Conservation (phyloP, 2,329 filamentous ascomycete genomes). For the Hysterium pulicare region DNA sequence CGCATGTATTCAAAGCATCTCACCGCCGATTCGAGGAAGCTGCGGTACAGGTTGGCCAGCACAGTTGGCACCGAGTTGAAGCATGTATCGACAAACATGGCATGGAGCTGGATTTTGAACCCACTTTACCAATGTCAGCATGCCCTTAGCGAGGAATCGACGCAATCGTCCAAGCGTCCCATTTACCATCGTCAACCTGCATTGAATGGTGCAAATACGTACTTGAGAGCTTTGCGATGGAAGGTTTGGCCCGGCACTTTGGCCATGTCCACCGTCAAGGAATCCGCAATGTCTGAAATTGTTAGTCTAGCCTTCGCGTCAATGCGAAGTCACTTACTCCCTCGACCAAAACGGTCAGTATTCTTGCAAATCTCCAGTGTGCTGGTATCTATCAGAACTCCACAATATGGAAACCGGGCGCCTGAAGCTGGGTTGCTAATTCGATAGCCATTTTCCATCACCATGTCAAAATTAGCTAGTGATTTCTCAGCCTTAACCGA, state of each 20-base stretch:
- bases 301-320: slow-evolving; percentile 14
- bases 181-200: too few species aligned
- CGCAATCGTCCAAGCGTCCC: too few species aligned
- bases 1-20: slow-evolving; percentile 64
- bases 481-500: slow-evolving; percentile 74
- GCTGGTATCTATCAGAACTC: slow-evolving; percentile 68
- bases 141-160: not conserved
- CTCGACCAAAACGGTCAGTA: slow-evolving; percentile 49
- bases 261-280: slow-evolving; percentile 74
- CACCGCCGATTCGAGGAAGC: slow-evolving; percentile 72
- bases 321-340: slow-evolving; percentile 44
- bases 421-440: slow-evolving; percentile 38
- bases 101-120: slow-evolving; percentile 81
- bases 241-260: slow-evolving; percentile 73
- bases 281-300: slow-evolving; percentile 57
- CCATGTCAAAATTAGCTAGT: slow-evolving; percentile 75
- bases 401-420: slow-evolving; percentile 83
- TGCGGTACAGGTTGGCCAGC: slow-evolving; percentile 69
- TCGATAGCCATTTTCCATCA: slow-evolving; percentile 49
- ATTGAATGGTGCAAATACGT: too few species aligned
- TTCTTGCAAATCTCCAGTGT: slow-evolving; percentile 75
- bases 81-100: slow-evolving; percentile 76
- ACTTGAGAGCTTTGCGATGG: slow-evolving; percentile 70
- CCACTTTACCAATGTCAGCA: slow-evolving; percentile 39
- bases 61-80: slow-evolving; percentile 71